These are phyloP conservation scores for Sporothrix variecibatus DNA, from an alignment of 2,329 filamentous ascomycete genomes.

Conservation along the genomic window DNA sequence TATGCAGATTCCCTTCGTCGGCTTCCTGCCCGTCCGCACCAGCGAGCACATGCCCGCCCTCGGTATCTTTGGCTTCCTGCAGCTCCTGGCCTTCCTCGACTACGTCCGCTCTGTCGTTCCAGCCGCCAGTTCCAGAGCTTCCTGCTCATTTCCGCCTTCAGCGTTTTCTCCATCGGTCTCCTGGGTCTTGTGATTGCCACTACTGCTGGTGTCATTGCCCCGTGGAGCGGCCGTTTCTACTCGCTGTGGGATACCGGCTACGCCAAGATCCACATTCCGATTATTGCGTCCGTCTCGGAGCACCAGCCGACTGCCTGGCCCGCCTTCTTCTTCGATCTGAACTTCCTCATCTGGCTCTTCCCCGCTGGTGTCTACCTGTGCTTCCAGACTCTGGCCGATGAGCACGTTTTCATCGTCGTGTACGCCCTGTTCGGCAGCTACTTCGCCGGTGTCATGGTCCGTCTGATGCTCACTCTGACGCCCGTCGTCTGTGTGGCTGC, in stretches of 20 bases:
- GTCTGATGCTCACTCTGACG: conserved; percentile 95
- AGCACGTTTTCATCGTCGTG: conserved; percentile 97
- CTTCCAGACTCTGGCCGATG: conserved; percentile 89
- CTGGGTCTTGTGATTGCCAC: conserved; percentile 79
- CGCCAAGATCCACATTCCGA: conserved; percentile 98
- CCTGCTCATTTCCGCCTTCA: conserved; percentile 72
- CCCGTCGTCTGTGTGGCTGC: conserved; percentile 95
- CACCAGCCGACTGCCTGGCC: conserved; percentile 99
- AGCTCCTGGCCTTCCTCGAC: conserved; percentile 89
- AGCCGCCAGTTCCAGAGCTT: conserved; percentile 94
- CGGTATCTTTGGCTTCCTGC: conserved; percentile 91
- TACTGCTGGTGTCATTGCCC: conserved; percentile 86
- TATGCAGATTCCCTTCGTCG: conserved; percentile 99
- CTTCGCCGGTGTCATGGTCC: conserved; percentile 99
- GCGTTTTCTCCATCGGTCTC: conserved; percentile 74
- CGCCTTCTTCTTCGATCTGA: conserved; percentile 98
- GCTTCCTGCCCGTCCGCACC: conserved; percentile 92
- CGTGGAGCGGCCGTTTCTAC: conserved; percentile 98
- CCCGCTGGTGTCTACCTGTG: conserved; percentile 92
- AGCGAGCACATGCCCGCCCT: conserved; percentile 98
- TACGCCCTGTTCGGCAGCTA: conserved; percentile 97
- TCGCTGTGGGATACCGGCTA: conserved; percentile 99
- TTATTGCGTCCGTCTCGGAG: conserved; percentile 99
- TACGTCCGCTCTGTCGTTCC: conserved; percentile 83
- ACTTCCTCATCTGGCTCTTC: conserved; percentile 91